These are phyloP conservation scores for Mucor lusitanicus DNA, from an alignment of 371 early-diverging fungal genomes.

Conservation along the genomic window DNA sequence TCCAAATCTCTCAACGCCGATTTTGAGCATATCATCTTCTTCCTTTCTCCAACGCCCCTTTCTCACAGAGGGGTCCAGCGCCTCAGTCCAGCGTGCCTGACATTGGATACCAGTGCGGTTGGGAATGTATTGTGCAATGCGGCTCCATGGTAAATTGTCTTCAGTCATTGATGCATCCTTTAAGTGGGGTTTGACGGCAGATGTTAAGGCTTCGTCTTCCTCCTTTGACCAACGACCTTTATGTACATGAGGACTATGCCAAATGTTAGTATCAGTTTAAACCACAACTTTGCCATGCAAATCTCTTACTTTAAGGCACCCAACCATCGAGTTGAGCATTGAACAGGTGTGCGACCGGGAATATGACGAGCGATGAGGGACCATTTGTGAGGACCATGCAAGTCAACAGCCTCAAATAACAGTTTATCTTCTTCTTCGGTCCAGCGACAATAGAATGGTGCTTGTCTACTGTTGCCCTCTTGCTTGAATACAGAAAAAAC, in stretches of 20 bases:
- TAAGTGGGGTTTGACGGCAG: slow-evolving; percentile 31
- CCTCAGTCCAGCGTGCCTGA: slow-evolving; percentile 65
- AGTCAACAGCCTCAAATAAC: slow-evolving; percentile 23
- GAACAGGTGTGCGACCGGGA: slow-evolving; percentile 52
- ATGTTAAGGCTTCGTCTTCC: slow-evolving; percentile 50
- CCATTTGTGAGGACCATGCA: slow-evolving; percentile 50
- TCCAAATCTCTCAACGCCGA: slow-evolving; percentile 42
- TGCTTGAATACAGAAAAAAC: slow-evolving; percentile 25
- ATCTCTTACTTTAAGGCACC: slow-evolving; percentile 49
- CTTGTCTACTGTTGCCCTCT: slow-evolving; percentile 4
- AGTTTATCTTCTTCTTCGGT: slow-evolving; percentile 27
- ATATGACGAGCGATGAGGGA: slow-evolving; percentile 45
- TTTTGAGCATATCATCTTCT: slow-evolving; percentile 53
- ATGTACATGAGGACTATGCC: slow-evolving; percentile 39
- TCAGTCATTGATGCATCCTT: slow-evolving; percentile 10
- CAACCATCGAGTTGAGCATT: slow-evolving; percentile 56
- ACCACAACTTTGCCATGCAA: background rate
- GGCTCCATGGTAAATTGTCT: slow-evolving; percentile 47
- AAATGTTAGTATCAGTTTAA: background rate
- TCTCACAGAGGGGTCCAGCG: slow-evolving; percentile 60
- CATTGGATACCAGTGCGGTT: slow-evolving; percentile 56
- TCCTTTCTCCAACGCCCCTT: slow-evolving; percentile 60
- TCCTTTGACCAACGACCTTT: slow-evolving; percentile 58
- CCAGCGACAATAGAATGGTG: slow-evolving; percentile 29
- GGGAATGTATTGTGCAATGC: slow-evolving; percentile 42